phyloP scores from a whole-genome alignment of 495 filamentous ascomycete species.

The Penicillium ochrochloron region DNA sequence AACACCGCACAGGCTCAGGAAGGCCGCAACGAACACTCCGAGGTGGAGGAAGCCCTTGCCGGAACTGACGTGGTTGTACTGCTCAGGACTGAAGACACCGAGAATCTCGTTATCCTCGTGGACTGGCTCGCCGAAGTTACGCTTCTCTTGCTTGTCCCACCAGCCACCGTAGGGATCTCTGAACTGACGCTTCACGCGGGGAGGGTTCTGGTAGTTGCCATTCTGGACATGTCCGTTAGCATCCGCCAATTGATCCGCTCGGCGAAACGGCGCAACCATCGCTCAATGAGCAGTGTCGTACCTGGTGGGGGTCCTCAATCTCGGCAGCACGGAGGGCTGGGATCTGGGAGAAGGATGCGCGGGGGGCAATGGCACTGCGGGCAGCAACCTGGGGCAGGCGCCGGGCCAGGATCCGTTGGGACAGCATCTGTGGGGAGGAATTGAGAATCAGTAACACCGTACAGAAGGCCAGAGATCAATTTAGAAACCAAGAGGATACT shows the following conservation, averaged over 20 bases:
- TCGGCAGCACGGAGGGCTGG: constrained; percentile 59
- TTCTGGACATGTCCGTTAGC: constrained; percentile 60
- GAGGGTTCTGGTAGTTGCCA: constrained; percentile 90
- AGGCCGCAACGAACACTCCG: constrained; percentile 70
- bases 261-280: constrained; percentile 10
- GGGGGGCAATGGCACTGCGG: constrained; percentile 56
- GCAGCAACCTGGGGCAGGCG: constrained; percentile 51
- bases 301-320: constrained; percentile 77
- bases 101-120: constrained; percentile 98
- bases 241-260: constrained; percentile 3
- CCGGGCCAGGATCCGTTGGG: constrained; percentile 60
- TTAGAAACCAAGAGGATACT: constrained; percentile 17
- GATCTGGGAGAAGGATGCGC: constrained; percentile 57
- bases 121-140: constrained; percentile 92
- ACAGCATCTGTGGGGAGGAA: constrained; percentile 61
- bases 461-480: not conserved
- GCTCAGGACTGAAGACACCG: constrained; percentile 85
- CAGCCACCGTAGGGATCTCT: constrained; percentile 93
- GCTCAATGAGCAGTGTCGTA: constrained; percentile 40
- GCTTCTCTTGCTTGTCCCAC: constrained; percentile 97
- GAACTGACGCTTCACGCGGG: constrained; percentile 77
- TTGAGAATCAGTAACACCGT: constrained; percentile 29
- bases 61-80: constrained; percentile 82
- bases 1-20: constrained; percentile 71
- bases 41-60: constrained; percentile 74